Evolutionary conservation across 805 yeast species (phyloP), one percentile per base, ranked within the genome.

Genomic region (Kregervanrija delftensis): DNA sequence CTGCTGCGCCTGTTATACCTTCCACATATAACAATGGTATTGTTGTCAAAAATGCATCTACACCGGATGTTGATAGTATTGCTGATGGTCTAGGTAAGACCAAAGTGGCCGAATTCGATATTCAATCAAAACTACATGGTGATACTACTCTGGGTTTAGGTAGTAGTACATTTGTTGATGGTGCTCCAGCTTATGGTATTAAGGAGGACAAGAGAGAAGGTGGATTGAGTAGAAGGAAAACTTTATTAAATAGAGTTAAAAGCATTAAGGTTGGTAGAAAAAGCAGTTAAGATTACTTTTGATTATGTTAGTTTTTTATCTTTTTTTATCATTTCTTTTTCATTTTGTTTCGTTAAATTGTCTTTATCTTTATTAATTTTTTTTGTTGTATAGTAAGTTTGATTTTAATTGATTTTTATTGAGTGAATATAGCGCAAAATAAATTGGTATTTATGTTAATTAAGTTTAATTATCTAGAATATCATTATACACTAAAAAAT

Each of bases 101-200:
- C 6, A 67, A 73, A 15, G 73, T 84, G 16, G 71, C 76, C 13
- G 78, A 79, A 33, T 82, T 90, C 55, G 95, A 90, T 63, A 74
- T 93, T 6, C 78, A 76, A 45, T 67, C 66, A 13, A 83, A 80
- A 77, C 86, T 31, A 73, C 96, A 91, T 61, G 99, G 99, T 14
- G 77, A 78, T 40, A 74, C 85, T 2, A 86, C 97, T 1, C 73
- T 83, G 42, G 99, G 99, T 1, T 72, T 93, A 37, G 99, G 99
- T 3, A 77, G 91, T 1, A 76, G 96, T 2, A 91, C 99, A 0
- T 91, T 91, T 60, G 61, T 91, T 49, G 96, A 93, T 63, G 99
- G 99, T 33, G 93, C 97, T 0, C 98, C 98, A 11, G 99, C 97
- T 4, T 59, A 53, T 42, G 63, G 63, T 28, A 48, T 40, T 11